These are phyloP conservation scores for Leishmania amazonensis DNA, from an alignment of 208 protist genomes.

Conservation along the genomic window DNA sequence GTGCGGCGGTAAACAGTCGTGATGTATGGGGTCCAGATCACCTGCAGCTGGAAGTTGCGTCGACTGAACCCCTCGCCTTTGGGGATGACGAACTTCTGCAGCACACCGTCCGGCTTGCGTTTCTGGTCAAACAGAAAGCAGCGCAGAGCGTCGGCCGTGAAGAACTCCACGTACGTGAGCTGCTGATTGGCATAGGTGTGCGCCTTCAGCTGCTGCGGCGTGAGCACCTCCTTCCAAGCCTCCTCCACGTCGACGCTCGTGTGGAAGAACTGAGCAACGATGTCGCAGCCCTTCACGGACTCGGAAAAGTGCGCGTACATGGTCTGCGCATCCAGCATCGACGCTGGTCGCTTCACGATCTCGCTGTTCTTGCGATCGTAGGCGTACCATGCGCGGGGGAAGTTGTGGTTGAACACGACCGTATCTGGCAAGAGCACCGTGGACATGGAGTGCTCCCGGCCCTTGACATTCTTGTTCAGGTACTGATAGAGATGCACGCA, in stretches of 20 bases:
- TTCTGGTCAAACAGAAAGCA: constrained; percentile 82
- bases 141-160: constrained; percentile 73
- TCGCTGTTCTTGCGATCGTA: constrained; percentile 84
- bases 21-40: constrained; percentile 88
- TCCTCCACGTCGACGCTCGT: constrained; percentile 50
- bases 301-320: constrained; percentile 79
- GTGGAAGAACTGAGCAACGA: constrained; percentile 90
- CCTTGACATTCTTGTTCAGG: constrained; percentile 87
- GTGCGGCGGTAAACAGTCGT: constrained; percentile 86
- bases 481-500: constrained; percentile 82
- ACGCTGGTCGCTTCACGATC: constrained; percentile 79
- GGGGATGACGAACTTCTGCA: constrained; percentile 91
- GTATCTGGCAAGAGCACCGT: constrained; percentile 81
- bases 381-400: constrained; percentile 91
- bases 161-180: constrained; percentile 87
- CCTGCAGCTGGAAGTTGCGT: constrained; percentile 82
- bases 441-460: constrained; percentile 64
- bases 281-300: constrained; percentile 43
- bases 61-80: constrained; percentile 75
- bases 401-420: constrained; percentile 95
- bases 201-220: constrained; percentile 16
- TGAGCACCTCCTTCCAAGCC: constrained; percentile 41
- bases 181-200: constrained; percentile 36
- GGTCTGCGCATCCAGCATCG: constrained; percentile 86
- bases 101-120: constrained; percentile 86